Evolutionary conservation across 768 basidiomycete genomes (phyloP), one percentile per base, ranked within the genome.

Genomic region (Lyophyllum decastes): DNA sequence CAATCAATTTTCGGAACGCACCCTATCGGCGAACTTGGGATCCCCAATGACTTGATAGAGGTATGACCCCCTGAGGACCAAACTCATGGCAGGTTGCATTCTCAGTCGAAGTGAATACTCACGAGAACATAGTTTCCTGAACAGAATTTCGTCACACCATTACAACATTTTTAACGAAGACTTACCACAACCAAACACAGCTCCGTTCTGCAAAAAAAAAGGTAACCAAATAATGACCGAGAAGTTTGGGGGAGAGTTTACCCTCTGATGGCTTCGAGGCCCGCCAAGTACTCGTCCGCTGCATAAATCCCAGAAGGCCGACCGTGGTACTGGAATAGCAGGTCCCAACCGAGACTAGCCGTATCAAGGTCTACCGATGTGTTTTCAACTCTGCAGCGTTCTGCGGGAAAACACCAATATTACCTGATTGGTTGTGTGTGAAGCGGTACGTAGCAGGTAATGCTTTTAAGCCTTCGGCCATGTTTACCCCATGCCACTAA

Each of bases 51-150:
- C 73, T 69, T 84, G 84, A 58, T 81, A 83, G 2, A 84, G 71
- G 62, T 76, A 84, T 17, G 81, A 82, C 16, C 82, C 82, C 12
- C 82, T 83, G 58, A 21, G 33, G 45, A 17, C n/a, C 4, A 45
- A 12, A 10, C 22, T 45, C 4, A 38, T 7, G 14, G 35, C 4
- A 14, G 34, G n/a, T 46, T 52, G 26, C 34, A 30, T 19, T 17
- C 40, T 34, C 21, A 19, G 25, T 21, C 11, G 25, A 44, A 45
- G 8, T 16, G 26, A 16, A 26, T 4, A 74, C 80, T 48, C 61
- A 82, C 79, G 82, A 83, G 68, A 83, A 83, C 82, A 85, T 83
- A 4, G 82, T 81, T 77, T 84, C 83, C 81, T 82, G 51, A 1
- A 7, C 21, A 43, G 4, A 10, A 27, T 22, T 22, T 22, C 45